These are phyloP conservation scores for Barnettozyma siamensis DNA, from an alignment of 805 yeast genomes.

Conservation along the genomic window DNA sequence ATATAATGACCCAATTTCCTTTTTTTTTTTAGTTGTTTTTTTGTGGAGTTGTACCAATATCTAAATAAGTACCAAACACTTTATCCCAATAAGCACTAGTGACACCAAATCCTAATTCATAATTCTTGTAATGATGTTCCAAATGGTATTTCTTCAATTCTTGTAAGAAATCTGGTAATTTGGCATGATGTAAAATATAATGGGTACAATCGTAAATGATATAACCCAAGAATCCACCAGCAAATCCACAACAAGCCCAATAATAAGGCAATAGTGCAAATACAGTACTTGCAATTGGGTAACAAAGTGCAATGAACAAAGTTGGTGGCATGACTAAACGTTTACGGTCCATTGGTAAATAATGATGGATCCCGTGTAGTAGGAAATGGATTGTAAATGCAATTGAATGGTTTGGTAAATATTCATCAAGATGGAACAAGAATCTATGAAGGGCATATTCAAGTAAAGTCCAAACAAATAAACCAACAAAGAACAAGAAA, in stretches of 20 bases:
- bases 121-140: constrained; percentile 97
- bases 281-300: constrained; percentile 77
- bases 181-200: constrained; percentile 85
- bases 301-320: constrained; percentile 61
- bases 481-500: constrained; percentile 68
- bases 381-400: constrained; percentile 82
- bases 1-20: not conserved
- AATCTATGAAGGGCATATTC: constrained; percentile 89
- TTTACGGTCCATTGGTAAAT: constrained; percentile 91
- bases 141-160: constrained; percentile 83
- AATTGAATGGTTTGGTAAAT: constrained; percentile 72
- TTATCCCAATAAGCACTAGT: constrained; percentile 92
- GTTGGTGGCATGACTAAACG: constrained; percentile 97
- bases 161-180: constrained; percentile 71
- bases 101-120: constrained; percentile 95
- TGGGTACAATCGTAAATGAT: constrained; percentile 91
- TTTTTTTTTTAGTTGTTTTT: constrained; percentile 4
- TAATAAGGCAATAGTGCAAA: constrained; percentile 73
- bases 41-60: constrained; percentile 25
- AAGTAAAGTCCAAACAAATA: constrained; percentile 87
- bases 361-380: constrained; percentile 95
- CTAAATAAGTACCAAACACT: constrained; percentile 78
- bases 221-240: constrained; percentile 95
- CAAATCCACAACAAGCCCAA: constrained; percentile 86
- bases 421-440: constrained; percentile 84